Base-by-base conservation (phyloP, 306 rosid genomes). In the Fragaria iinumae region DNA sequence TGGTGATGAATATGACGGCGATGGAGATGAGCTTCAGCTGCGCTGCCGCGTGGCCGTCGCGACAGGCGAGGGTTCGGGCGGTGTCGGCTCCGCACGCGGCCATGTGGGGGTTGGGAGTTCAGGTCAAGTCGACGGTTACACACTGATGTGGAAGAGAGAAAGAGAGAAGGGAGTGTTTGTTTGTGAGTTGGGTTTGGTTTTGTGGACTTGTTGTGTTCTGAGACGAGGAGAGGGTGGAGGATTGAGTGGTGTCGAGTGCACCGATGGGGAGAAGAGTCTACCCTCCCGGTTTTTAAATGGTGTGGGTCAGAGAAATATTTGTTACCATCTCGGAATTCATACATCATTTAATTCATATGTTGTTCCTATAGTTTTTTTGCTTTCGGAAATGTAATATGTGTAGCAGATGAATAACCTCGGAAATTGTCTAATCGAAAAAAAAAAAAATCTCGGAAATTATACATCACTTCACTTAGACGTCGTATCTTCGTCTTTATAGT, bases 1-100 rank as follows among this genome's bases (percentile, higher is more conserved):
- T 92, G 4, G 97, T 90, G 77, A 83, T 11, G 89, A 95, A 92
- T 67, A 95, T 95, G 6, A 87, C 80, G 85, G 86, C 82, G 56
- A 95, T 87, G 1, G 99, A 92, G 12, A 86, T 6, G 2, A 84
- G 6, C 79, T 92, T 95, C 7, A 95, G 87, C 56, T 90, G 89
- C 0, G 85, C 67, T 18, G 97, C 97, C 9, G 97, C 99, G 11
- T 17, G 27, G 1, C 88, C 78, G 81, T 95, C 88, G 8, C 97
- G 82, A 85, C 97, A 92, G 0, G 80, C 79, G 5, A 82, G 60
- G 41, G 83, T 72, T 62, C 92, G 85, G 25, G 86, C 71, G 34
- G 77, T 11, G 81, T 89, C 88, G 4, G 80, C 53, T 0, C 50
- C 78, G 80, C 97, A 95, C 4, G 84, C 72, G 2, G 87, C 83